Percentiles rank a stretch among this genome's conserved stretches.
Conservation (phyloP, 192 early-diverging fungal species). For the Geranomyces michiganensis region DNA sequence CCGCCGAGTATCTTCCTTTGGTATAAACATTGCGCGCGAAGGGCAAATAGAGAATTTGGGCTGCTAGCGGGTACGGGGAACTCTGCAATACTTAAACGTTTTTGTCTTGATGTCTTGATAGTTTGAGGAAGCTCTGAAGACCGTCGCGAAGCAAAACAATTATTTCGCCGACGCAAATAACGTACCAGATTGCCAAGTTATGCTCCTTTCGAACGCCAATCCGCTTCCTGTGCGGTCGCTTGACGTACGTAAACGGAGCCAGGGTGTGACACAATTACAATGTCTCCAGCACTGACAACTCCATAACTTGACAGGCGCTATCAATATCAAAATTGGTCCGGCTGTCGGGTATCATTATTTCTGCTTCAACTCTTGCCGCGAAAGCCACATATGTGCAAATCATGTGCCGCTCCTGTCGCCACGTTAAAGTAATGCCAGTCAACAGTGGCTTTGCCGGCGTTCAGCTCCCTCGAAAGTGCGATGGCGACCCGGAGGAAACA, state of each 20-base stretch:
- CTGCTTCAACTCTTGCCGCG: constrained; percentile 81
- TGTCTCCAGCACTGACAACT: too few species aligned
- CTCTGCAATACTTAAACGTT: not conserved
- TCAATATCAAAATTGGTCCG: constrained; percentile 92
- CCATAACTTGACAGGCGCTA: constrained; percentile 53
- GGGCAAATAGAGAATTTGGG: constrained; percentile 14
- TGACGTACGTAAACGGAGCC: constrained; percentile 60
- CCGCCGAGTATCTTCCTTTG: constrained; percentile 78
- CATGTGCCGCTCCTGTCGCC: constrained; percentile 85
- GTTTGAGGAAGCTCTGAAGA: constrained; percentile 88
- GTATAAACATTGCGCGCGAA: too few species aligned
- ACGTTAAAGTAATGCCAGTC: constrained; percentile 80
- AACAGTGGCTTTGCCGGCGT: constrained; percentile 83
- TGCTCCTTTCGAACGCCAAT: constrained; percentile 81
- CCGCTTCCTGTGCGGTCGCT: constrained; percentile 88
- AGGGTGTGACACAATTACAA: too few species aligned
- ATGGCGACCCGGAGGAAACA: constrained; percentile 56
- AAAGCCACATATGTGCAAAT: constrained; percentile 89
- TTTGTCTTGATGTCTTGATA: constrained; percentile 35
- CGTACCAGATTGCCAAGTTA: constrained; percentile 87
- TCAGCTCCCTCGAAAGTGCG: constrained; percentile 86
- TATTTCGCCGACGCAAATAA: constrained; percentile 54
- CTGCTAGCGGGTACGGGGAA: too few species aligned
- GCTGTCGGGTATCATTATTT: constrained; percentile 94
- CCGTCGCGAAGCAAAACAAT: constrained; percentile 72